Evolutionary conservation across 805 yeast species (phyloP).

Genomic region (Candida maesae): DNA sequence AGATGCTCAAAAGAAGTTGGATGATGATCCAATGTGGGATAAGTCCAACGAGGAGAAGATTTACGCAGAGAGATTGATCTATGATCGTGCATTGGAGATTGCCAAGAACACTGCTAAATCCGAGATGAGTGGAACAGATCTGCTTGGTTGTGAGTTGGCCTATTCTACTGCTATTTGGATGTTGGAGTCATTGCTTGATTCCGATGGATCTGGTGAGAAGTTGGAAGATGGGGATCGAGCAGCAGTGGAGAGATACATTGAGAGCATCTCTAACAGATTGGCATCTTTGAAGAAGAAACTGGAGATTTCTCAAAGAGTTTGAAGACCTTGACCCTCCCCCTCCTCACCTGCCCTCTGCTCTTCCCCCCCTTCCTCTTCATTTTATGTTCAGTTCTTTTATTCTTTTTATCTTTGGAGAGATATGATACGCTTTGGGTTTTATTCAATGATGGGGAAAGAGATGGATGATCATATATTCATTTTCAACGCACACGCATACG

Average conservation of each 20-base stretch:
- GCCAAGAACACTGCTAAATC: constrained; percentile 87
- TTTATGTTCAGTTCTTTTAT: no score
- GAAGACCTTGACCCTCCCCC: no score
- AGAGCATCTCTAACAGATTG: constrained; percentile 77
- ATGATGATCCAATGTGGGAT: constrained; percentile 11
- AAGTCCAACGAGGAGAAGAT: constrained; percentile 28
- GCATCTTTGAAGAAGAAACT: constrained; percentile 65
- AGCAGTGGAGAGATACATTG: constrained; percentile 76
- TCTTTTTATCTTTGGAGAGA: no score
- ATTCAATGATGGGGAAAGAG: no score
- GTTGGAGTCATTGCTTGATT: constrained; percentile 80
- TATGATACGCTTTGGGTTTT: no score
- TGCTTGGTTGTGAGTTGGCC: constrained; percentile 76
- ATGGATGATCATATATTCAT: no score
- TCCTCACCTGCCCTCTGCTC: no score
- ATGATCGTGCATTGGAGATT: constrained; percentile 92
- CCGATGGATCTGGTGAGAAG: constrained; percentile 29
- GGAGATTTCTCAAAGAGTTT: constrained; percentile 12
- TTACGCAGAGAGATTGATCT: constrained; percentile 79
- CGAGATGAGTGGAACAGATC: constrained; percentile 67
- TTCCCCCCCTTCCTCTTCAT: no score
- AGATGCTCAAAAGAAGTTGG: constrained; percentile 41
- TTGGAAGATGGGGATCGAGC: constrained; percentile 70
- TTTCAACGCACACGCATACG: no score
- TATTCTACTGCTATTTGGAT: constrained; percentile 94